These are phyloP conservation scores for Cryptomeria japonica DNA, from an alignment of 75 land plant species.

Conservation along the genomic window DNA sequence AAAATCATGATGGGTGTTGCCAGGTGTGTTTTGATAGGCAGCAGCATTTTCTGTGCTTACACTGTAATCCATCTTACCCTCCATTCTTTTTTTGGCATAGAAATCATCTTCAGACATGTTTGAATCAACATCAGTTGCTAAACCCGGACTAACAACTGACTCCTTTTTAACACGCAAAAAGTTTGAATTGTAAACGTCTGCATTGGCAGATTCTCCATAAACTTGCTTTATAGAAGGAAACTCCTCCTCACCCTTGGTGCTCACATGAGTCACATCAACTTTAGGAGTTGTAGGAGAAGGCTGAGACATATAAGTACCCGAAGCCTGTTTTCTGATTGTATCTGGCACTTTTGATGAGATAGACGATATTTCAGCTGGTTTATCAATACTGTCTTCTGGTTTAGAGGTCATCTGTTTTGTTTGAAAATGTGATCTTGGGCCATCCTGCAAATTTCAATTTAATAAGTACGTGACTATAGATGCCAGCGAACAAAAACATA, in stretches of 20 bases:
- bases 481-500: background rate
- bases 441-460: conserved; percentile 2
- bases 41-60: background rate
- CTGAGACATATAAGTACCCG: background rate
- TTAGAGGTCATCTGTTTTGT: background rate
- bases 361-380: background rate
- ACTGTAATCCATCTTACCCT: background rate
- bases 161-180: background rate
- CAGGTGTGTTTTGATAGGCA: background rate
- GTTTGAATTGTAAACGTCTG: background rate
- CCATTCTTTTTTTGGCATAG: background rate
- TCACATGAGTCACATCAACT: background rate
- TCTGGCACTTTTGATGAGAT: conserved; percentile 1
- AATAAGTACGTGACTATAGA: background rate
- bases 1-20: background rate
- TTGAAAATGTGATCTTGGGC: background rate
- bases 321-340: background rate
- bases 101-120: conserved; percentile 6
- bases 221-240: conserved; percentile 6
- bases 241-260: background rate
- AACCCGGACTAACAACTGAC: background rate
- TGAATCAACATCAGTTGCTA: background rate
- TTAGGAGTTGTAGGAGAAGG: conserved; percentile 1
- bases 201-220: background rate
- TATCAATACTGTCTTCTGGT: background rate